Evolutionary conservation across 352 stramenopile species (phyloP), one percentile per base, ranked within the genome.

Genomic region (Blastocystis sp.): DNA sequence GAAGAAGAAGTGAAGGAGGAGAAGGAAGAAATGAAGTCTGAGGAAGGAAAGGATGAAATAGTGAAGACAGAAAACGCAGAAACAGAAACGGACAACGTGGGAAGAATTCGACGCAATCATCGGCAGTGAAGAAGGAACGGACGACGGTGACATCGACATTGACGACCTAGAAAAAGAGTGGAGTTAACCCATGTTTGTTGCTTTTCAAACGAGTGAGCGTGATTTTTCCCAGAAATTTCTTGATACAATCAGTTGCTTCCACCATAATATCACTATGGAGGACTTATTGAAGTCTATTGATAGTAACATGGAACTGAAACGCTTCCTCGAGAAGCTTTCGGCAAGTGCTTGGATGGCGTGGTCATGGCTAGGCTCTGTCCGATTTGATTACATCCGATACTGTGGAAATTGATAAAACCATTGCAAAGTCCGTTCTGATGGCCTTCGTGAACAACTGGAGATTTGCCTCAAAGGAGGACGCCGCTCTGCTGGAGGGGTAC

Each of bases 91-190:
- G 19, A 17, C 3, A 14, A 4, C 48, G n/a, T 78, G 21, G 19
- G 40, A 48, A 19, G 74, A 84, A 10, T 84, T 84, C 69, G 74
- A 64, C 2, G 74, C 67, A 45, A 43, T 84, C 10, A 53, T 88
- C 43, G 62, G 76, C 10, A 61, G 59, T 21, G 64, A 38, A 2
- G 53, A 80, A 14, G 53, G n/a, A 19, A 79, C 19, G 45, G 28
- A 61, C 40, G 28, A 53, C 48, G 48, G 14, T 56, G 78, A 88
- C 43, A 62, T 88, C 52, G 78, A 88, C 4, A 62, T 88, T 2
- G 78, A 88, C 40, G 78, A 88, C 65, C 43, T 88, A 17, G 78
- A 88, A 60, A 88, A 34, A 77, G 78, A 88, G 45, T 88, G 74
- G 74, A 84, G 48, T 69, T 53, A 70, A 69, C 23, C n/a, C 38